Base-by-base conservation (phyloP, 2,329 filamentous ascomycete species). In the Hypoxylon sp. region DNA sequence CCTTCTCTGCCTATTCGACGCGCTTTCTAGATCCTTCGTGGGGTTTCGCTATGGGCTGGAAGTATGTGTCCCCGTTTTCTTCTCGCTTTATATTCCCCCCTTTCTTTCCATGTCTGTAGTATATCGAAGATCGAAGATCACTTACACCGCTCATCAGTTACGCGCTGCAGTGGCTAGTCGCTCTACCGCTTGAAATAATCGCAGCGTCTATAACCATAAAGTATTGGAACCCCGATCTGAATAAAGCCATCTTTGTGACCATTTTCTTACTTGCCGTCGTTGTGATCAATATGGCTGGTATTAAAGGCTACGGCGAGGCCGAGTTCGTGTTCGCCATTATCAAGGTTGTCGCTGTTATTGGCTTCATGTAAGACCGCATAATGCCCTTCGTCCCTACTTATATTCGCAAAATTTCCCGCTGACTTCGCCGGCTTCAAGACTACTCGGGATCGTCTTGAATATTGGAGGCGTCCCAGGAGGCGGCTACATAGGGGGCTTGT, bases 1-100 rank as follows among this genome's bases (percentile, higher is more conserved):
- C 93, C 2, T 98, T 97, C 75, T 92, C 93, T 0, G 89, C 93
- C 6, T 97, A 94, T 79, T 95, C 94, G 17, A 97, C 93, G 28
- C 88, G 94, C 17, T 97, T 98, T 73, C 79, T 98, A 17, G 93
- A 97, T 73, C 94, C 94, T 0, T 94, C 94, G 0, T 97, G 93
- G 93, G 93, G 93, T 0, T 97, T 97, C 74, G 92, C 93, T 48
- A 96, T 97, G 91, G 93, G 93, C 15, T 97, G 93, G 93, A 97
- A 96, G 84, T 91, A 77, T 77, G 87, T 83, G 28, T 41, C 55
- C n/a, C n/a, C 24, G 24, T 30, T 26, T 46, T 30, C n/a, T 13
- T 39, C 41, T 43, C 10, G 13, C 32, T 49, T 37, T 26, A 28
- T n/a, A n/a, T n/a, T n/a, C 50, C 10, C 34, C 13, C 30, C 37